Evolutionary conservation across 805 yeast genomes (phyloP).

Genomic region (Hagleromyces aurorensis): DNA sequence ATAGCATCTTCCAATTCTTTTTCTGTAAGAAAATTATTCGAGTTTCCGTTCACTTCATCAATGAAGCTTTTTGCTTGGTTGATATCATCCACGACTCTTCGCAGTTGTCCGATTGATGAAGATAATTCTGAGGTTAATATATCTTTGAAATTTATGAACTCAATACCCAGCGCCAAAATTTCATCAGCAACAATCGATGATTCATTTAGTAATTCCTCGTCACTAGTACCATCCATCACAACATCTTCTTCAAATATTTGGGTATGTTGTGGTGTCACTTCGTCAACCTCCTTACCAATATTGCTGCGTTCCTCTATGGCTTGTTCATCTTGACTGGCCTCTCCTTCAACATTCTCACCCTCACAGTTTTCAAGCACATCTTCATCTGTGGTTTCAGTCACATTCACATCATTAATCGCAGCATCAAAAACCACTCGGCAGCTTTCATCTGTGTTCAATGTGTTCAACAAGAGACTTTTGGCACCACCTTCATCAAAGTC

Average conservation of each 20-base stretch:
- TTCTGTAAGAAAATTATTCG: slow-evolving; percentile 25
- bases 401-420: slow-evolving; percentile 27
- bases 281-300: slow-evolving; percentile 10
- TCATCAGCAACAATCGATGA: slow-evolving; percentile 22
- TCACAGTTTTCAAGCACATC: slow-evolving; percentile 8
- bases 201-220: slow-evolving; percentile 2
- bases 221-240: slow-evolving; percentile 5
- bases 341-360: slow-evolving; percentile 14
- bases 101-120: slow-evolving; percentile 60
- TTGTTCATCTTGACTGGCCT: slow-evolving; percentile 7
- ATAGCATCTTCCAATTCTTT: slow-evolving; percentile 25
- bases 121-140: slow-evolving; percentile 42
- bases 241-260: slow-evolving; percentile 3
- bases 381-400: slow-evolving; percentile 2
- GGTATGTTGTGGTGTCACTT: slow-evolving; percentile 6
- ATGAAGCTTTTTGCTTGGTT: slow-evolving; percentile 42
- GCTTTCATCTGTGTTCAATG: slow-evolving; percentile 44
- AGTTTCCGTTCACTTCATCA: slow-evolving; percentile 34
- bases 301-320: slow-evolving; percentile 4
- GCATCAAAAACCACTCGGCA: slow-evolving; percentile 66
- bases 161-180: slow-evolving; percentile 29
- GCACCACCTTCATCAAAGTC: slow-evolving; percentile 84
- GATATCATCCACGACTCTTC: slow-evolving; percentile 49
- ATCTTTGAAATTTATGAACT: slow-evolving; percentile 25
- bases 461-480: slow-evolving; percentile 56